phyloP scores from a whole-genome alignment of 805 yeast species.

The Brettanomyces nanus region DNA sequence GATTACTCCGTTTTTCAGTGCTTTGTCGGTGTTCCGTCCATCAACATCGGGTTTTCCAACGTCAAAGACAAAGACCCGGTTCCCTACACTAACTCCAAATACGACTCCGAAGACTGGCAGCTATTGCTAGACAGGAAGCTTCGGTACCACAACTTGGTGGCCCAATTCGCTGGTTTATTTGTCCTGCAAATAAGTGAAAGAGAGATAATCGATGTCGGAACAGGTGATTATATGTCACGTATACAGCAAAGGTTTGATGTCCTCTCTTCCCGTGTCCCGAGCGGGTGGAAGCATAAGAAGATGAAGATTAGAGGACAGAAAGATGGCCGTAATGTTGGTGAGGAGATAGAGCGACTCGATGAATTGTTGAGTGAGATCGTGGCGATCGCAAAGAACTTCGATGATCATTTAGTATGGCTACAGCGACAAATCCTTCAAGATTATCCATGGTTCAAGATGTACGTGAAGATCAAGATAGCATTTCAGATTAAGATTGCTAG shows the following conservation, averaged over 20 bases:
- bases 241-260: slow-evolving; percentile 30
- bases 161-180: slow-evolving; percentile 52
- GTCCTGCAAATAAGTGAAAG: slow-evolving; percentile 46
- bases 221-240: slow-evolving; percentile 38
- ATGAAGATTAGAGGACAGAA: neutral
- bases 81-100: slow-evolving; percentile 50
- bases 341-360: slow-evolving; percentile 27
- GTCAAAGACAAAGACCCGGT: slow-evolving; percentile 37
- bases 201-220: slow-evolving; percentile 44
- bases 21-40: slow-evolving; percentile 60
- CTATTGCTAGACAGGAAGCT: slow-evolving; percentile 37
- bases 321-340: slow-evolving; percentile 10
- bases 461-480: slow-evolving; percentile 50
- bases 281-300: slow-evolving; percentile 21
- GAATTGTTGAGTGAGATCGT: slow-evolving; percentile 19
- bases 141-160: slow-evolving; percentile 44
- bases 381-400: slow-evolving; percentile 13
- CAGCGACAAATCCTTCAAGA: slow-evolving; percentile 50
- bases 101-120: slow-evolving; percentile 53
- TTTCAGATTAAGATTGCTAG: slow-evolving; percentile 49
- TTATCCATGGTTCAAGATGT: slow-evolving; percentile 69
- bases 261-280: slow-evolving; percentile 19
- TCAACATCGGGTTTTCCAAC: slow-evolving; percentile 36
- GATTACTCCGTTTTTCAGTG: slow-evolving; percentile 56
- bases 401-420: slow-evolving; percentile 23